These are phyloP conservation scores for Fusarium metavorans DNA, from an alignment of 2,329 filamentous ascomycete genomes.

Conservation along the genomic window DNA sequence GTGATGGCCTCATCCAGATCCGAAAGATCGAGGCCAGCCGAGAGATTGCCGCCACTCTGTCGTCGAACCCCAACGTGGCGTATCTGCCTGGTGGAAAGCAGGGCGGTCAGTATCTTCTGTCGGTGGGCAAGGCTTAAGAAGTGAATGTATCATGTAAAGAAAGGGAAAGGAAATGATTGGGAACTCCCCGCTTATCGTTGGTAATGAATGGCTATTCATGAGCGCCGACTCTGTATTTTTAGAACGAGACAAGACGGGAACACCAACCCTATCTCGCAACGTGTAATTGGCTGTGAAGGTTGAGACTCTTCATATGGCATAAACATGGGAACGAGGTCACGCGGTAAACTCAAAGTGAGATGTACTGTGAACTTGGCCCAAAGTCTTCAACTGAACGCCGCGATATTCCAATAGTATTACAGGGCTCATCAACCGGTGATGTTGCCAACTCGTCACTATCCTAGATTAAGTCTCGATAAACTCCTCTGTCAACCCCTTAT, in stretches of 20 bases:
- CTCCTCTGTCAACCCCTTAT: slow-evolving; percentile 51
- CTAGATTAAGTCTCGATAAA: slow-evolving; percentile 50
- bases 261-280: slow-evolving; percentile 41
- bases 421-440: neutral
- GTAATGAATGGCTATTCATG: slow-evolving; percentile 41
- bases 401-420: neutral
- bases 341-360: neutral
- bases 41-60: slow-evolving; percentile 92
- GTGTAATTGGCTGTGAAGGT: slow-evolving; percentile 27
- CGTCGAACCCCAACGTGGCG: slow-evolving; percentile 92
- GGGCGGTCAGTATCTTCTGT: slow-evolving; percentile 66
- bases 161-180: slow-evolving; percentile 37
- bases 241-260: slow-evolving; percentile 44
- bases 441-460: neutral
- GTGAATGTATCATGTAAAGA: slow-evolving; percentile 29
- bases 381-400: neutral
- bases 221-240: slow-evolving; percentile 52
- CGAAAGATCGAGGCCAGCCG: slow-evolving; percentile 96
- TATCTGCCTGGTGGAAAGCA: slow-evolving; percentile 87
- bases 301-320: neutral
- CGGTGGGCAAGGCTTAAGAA: slow-evolving; percentile 58
- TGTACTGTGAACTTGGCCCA: neutral
- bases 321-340: neutral
- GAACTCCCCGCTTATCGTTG: slow-evolving; percentile 52
- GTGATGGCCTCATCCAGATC: slow-evolving; percentile 95